Conservation (phyloP, 208 protist species). For the Crithidia sp. region DNA sequence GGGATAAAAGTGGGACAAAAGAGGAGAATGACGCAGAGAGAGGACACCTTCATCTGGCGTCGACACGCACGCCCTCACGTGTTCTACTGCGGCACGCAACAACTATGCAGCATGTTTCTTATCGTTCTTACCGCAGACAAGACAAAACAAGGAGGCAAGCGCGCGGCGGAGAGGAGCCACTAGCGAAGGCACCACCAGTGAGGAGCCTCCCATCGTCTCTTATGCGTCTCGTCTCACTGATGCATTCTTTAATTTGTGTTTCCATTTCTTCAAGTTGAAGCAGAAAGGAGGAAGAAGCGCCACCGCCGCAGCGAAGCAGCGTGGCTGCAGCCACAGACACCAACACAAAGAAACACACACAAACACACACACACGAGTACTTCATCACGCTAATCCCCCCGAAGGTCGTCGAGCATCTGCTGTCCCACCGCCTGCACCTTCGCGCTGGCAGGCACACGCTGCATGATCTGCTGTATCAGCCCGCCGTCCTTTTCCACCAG, state of each 20-base stretch:
- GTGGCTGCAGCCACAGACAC: neutral
- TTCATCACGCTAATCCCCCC: neutral
- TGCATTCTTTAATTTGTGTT: neutral
- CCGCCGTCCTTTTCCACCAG: constrained; percentile 33
- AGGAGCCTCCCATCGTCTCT: too few relatives aligned
- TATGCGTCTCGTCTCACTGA: too few relatives aligned
- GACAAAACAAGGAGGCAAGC: too few relatives aligned
- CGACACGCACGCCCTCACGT: too few relatives aligned
- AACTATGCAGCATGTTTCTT: too few relatives aligned
- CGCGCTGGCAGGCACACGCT: constrained; percentile 29
- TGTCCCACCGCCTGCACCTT: constrained; percentile 33
- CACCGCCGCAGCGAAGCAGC: neutral
- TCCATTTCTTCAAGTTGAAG: neutral
- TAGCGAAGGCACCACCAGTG: too few relatives aligned
- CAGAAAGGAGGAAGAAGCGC: neutral
- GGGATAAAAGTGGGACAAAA: too few relatives aligned
- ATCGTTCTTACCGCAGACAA: too few relatives aligned
- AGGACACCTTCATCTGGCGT: too few relatives aligned
- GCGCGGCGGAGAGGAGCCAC: too few relatives aligned
- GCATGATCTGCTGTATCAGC: constrained; percentile 57
- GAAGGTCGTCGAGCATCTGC: constrained; percentile 31
- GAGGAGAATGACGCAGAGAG: too few relatives aligned
- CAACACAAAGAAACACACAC: neutral
- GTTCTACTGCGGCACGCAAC: too few relatives aligned
- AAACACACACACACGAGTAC: neutral